Conservation (phyloP, 805 yeast species). For the Teunomyces pallodes region DNA sequence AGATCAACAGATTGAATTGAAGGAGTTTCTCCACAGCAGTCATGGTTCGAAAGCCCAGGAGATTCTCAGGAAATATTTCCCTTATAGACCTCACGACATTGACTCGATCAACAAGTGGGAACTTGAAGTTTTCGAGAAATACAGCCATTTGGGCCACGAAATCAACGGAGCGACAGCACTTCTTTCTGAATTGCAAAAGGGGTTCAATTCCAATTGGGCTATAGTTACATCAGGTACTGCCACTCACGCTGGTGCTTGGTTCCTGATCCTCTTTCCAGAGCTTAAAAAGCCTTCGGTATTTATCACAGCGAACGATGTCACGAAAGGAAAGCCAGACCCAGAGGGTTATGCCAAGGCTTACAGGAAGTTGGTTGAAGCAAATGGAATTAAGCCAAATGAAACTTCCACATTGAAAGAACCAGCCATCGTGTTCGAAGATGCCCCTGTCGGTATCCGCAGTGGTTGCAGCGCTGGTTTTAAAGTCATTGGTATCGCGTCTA, state of each 20-base stretch:
- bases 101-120: conserved; percentile 11
- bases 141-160: conserved; percentile 16
- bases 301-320: conserved; percentile 20
- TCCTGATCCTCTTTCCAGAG: conserved; percentile 8
- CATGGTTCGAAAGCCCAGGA: conserved; percentile 19
- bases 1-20: conserved; percentile 8
- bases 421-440: conserved; percentile 20
- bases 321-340: conserved; percentile 19
- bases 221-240: conserved; percentile 19
- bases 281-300: conserved; percentile 13
- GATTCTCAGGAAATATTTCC: conserved; percentile 12
- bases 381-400: neutral
- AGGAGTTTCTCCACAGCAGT: conserved; percentile 11
- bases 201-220: conserved; percentile 13
- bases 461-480: conserved; percentile 17
- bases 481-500: conserved; percentile 19
- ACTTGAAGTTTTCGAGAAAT: conserved; percentile 12
- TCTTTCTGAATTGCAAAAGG: conserved; percentile 5
- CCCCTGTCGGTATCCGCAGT: conserved; percentile 18
- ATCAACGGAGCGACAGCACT: conserved; percentile 13
- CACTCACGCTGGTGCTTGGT: conserved; percentile 18
- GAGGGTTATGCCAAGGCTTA: conserved; percentile 13
- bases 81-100: conserved; percentile 8
- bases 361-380: conserved; percentile 7
- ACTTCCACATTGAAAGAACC: neutral